A percentile compares a stretch with the other conserved stretches of the same genome.
Conservation (phyloP, 331 rosid genomes). For the Malus hybrid region DNA sequence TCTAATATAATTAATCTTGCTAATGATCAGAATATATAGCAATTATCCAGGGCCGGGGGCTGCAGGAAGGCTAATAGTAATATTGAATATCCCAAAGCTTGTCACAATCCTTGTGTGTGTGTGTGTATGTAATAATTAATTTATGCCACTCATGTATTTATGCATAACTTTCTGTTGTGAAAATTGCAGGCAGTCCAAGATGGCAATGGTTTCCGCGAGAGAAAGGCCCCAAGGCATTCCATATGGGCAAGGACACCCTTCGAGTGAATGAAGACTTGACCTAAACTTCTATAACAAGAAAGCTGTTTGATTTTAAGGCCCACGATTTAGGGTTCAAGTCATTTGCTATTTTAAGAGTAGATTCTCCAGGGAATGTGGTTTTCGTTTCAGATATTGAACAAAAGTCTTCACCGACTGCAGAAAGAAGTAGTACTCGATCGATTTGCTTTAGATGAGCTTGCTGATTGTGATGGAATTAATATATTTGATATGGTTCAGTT, state of each 20-base stretch:
- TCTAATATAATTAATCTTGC: not conserved
- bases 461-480: not conserved
- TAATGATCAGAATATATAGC: slow-evolving; percentile 1
- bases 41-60: not conserved
- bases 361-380: slow-evolving; percentile 45
- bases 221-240: slow-evolving; percentile 27
- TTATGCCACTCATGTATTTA: slow-evolving; percentile 12
- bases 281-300: slow-evolving; percentile 13
- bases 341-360: slow-evolving; percentile 26
- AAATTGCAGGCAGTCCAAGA: slow-evolving; percentile 56
- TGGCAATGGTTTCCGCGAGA: slow-evolving; percentile 45
- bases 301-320: slow-evolving; percentile 18
- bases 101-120: not conserved
- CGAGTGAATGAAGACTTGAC: slow-evolving; percentile 37
- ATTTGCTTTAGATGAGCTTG: slow-evolving; percentile 21
- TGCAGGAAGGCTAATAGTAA: not conserved
- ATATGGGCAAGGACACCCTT: slow-evolving; percentile 44
- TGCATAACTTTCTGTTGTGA: slow-evolving; percentile 23
- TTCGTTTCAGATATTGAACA: not conserved
- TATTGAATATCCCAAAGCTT: not conserved
- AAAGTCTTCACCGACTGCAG: slow-evolving; percentile 5
- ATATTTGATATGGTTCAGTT: slow-evolving; percentile 1
- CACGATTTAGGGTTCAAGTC: slow-evolving; percentile 11
- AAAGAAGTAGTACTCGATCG: slow-evolving; percentile 4
- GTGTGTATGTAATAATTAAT: slow-evolving; percentile 1